Base-by-base conservation (phyloP, 768 basidiomycete species). In the Antrodiella citrinella region DNA sequence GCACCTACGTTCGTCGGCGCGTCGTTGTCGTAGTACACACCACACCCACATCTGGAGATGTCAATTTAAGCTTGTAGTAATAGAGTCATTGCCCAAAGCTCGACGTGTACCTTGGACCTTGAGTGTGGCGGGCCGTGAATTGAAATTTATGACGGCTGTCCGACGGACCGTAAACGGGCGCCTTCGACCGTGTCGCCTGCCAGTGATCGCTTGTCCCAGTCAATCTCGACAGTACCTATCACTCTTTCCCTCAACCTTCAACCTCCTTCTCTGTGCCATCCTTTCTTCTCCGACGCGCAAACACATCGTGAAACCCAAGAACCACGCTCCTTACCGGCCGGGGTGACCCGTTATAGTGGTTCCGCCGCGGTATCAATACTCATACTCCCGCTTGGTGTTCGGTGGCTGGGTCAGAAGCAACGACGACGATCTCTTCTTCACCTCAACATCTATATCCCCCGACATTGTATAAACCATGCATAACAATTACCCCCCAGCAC, bases 1-100 rank as follows among this genome's bases (percentile, higher is more conserved):
- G 83, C 93, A 7, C 84, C 86, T 13, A 89, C 77, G 4, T 75
- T 95, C 42, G 74, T 92, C 48, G 95, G 91, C 4, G 95, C 95
- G 5, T 90, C 88, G n/a, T 66, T 99, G 59, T 96, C 94, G 57
- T 97, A 82, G 67, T 39, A 22, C 10, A 40, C 44, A 44, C 22
- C 42, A 35, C 30, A 15, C 30, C 30, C 30, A 15, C 15, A 15
- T 7, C 30, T 35, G 7, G 7, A 15, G 7, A 7, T 15, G 30
- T 35, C 30, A 35, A 35, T 35, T 7, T 35, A 35, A 35, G 15
- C 30, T 35, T 35, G 30, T 35, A 35, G 30, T 15, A 35, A 7
- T 35, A 35, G 7, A 35, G n/a, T n/a, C n/a, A n/a, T n/a, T n/a
- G n/a, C n/a, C n/a, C n/a, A n/a, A n/a, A n/a, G n/a, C n/a, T n/a